Percentiles rank a stretch among this genome's conserved stretches.
Evolutionary conservation across 208 protist genomes (phyloP).

Genomic region (Acanthamoeba sp.): DNA sequence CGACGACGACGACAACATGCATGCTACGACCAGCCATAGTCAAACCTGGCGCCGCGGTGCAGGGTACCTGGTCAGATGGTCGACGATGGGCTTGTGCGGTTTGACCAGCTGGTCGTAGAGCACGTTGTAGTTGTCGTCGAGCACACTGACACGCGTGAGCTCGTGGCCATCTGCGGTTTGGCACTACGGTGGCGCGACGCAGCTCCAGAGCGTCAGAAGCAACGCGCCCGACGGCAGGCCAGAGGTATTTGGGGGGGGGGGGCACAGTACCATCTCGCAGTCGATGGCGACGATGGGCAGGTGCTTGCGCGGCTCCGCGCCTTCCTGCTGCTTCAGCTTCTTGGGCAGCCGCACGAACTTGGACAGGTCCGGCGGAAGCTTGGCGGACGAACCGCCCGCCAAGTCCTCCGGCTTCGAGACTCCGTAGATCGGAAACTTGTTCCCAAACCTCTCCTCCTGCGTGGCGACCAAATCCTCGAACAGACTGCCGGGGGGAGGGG

Average conservation of each 20-base stretch:
- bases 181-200: conserved; percentile 75
- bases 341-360: conserved; percentile 39
- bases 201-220: not conserved
- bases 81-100: conserved; percentile 88
- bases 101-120: conserved; percentile 94
- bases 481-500: not conserved
- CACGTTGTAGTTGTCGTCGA: conserved; percentile 89
- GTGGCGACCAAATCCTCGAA: not conserved
- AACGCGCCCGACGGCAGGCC: not conserved
- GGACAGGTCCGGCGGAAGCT: not conserved
- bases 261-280: conserved; percentile 92
- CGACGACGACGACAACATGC: too few relatives aligned
- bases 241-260: not conserved
- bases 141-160: conserved; percentile 92
- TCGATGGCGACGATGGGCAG: conserved; percentile 89
- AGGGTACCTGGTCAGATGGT: conserved; percentile 93
- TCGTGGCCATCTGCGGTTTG: conserved; percentile 86
- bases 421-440: not conserved
- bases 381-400: not conserved
- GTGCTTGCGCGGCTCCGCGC: not conserved
- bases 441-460: not conserved
- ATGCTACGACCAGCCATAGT: too few relatives aligned
- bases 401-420: not conserved
- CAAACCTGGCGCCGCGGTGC: not conserved
- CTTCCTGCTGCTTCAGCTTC: not conserved